Base-by-base conservation (phyloP, 805 yeast species). In the Wickerhamomyces alni region DNA sequence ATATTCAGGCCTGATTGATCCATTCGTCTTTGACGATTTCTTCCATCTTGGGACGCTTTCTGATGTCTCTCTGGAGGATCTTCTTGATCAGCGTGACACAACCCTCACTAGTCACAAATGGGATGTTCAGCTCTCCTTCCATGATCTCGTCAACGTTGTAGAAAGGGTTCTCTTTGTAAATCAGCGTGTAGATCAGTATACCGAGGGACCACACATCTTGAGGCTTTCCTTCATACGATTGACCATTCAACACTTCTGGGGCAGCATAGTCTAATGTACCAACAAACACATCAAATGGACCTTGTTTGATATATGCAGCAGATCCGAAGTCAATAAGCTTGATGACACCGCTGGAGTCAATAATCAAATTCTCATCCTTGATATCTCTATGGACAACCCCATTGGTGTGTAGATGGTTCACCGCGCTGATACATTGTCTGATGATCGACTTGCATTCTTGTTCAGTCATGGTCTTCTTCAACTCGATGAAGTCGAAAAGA, bases 161-260 rank as follows among this genome's bases (percentile, higher is more conserved):
- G 54, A 91, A 93, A 8, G 99, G 99, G 53, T 91, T 89, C 57
- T 93, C 98, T 57, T 89, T 87, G 69, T 83, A 93, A 7, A 91
- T 71, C 55, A 93, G 75, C 0, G 97, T 93, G 63, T 89, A 93
- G 17, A 93, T 66, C 41, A 93, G 66, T 17, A 93, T 85, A 3
- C 99, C 99, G 56, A 91, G 69, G 0, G 98, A 96, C 99, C 99
- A 93, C 2, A 89, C 82, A 62, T 93, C 99, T 60, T 93, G 99
- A 3, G 95, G 91, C 57, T 77, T 82, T 17, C 99, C 99, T 37
- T 79, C 87, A 55, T 91, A 93, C 17, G 89, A 82, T 44, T 80
- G 80, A 2, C 98, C 99, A 37, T 80, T 73, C 27, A 93, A 67
- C 1, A 93, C 96, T 61, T 93, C 99, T 0, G 99, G 99, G 0